Conservation (phyloP, 306 rosid genomes). For the Biancaea sappan region DNA sequence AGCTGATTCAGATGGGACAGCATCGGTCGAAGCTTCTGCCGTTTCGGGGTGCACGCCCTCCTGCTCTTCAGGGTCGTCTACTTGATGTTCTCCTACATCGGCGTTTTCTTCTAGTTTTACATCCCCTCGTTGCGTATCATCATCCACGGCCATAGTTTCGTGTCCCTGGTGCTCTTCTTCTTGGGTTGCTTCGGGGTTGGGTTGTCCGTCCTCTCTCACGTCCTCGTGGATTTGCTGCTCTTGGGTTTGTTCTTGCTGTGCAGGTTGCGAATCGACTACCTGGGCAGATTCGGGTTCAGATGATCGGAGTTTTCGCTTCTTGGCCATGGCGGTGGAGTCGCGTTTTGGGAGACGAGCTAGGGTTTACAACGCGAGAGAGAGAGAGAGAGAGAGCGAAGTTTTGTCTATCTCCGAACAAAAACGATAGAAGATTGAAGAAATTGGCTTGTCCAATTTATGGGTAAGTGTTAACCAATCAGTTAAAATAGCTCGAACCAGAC, state of each 20-base stretch:
- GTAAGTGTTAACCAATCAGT: too few relatives aligned
- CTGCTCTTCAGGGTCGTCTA: slow-evolving; percentile 31
- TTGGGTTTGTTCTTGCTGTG: background rate
- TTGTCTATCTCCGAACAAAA: too few relatives aligned
- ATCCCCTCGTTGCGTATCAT: background rate
- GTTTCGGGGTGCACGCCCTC: background rate
- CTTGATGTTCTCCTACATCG: background rate
- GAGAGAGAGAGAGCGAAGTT: background rate
- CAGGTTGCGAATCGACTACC: slow-evolving; percentile 25
- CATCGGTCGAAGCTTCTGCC: slow-evolving; percentile 8
- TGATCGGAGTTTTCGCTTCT: slow-evolving; percentile 66
- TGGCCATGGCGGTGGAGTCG: slow-evolving; percentile 51
- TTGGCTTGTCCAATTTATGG: too few relatives aligned
- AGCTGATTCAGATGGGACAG: slow-evolving; percentile 6
- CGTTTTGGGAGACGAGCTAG: slow-evolving; percentile 22
- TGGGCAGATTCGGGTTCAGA: slow-evolving; percentile 52
- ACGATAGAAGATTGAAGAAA: too few relatives aligned
- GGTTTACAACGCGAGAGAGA: slow-evolving; percentile 38
- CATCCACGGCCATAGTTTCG: slow-evolving; percentile 41
- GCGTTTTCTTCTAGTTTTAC: background rate
- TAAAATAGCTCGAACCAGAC: too few relatives aligned
- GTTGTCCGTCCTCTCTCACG: background rate
- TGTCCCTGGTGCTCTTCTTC: slow-evolving; percentile 22
- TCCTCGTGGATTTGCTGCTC: slow-evolving; percentile 22
- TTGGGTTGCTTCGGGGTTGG: slow-evolving; percentile 4